phyloP scores from a whole-genome alignment of 2,329 filamentous ascomycete species.

The Raffaelea arxii region DNA sequence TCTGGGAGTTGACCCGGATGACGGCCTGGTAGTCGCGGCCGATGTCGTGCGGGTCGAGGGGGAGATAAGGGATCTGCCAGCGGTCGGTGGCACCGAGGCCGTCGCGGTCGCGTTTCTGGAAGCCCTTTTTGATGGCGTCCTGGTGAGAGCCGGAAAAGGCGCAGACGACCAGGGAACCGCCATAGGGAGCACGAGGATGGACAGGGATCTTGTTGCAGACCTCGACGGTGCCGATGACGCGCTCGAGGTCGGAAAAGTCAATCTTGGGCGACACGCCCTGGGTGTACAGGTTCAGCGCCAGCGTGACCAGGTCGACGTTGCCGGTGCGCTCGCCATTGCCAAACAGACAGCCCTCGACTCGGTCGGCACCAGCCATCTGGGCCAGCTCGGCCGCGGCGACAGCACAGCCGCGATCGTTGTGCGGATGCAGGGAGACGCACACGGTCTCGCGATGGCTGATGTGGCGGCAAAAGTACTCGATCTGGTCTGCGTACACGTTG shows the following conservation, averaged over 20 bases:
- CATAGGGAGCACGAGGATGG: slow-evolving; percentile 82
- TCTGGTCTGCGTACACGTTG: slow-evolving; percentile 91
- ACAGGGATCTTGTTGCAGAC: slow-evolving; percentile 91
- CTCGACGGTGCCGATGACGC: slow-evolving; percentile 82
- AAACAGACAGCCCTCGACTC: slow-evolving; percentile 89
- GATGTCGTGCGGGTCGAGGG: slow-evolving; percentile 86
- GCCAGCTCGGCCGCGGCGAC: slow-evolving; percentile 84
- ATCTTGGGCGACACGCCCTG: slow-evolving; percentile 78
- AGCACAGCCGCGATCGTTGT: slow-evolving; percentile 89
- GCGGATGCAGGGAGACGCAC: slow-evolving; percentile 81
- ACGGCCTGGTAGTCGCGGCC: slow-evolving; percentile 96
- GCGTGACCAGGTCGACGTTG: slow-evolving; percentile 88
- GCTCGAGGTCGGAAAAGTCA: slow-evolving; percentile 83
- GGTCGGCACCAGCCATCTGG: slow-evolving; percentile 91
- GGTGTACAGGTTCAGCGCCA: slow-evolving; percentile 89
- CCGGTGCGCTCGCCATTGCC: slow-evolving; percentile 93
- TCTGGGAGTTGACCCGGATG: slow-evolving; percentile 95
- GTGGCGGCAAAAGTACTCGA: slow-evolving; percentile 87
- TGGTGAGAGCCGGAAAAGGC: slow-evolving; percentile 90
- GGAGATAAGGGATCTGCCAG: slow-evolving; percentile 87
- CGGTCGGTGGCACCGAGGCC: slow-evolving; percentile 51
- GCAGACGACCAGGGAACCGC: slow-evolving; percentile 81
- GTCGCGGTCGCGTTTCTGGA: slow-evolving; percentile 57
- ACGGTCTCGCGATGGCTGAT: slow-evolving; percentile 80
- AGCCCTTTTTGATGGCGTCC: slow-evolving; percentile 92